Percentiles rank a stretch among this genome's conserved stretches.
Conservation (phyloP, 345 rosid species). For the Brassica incana region DNA sequence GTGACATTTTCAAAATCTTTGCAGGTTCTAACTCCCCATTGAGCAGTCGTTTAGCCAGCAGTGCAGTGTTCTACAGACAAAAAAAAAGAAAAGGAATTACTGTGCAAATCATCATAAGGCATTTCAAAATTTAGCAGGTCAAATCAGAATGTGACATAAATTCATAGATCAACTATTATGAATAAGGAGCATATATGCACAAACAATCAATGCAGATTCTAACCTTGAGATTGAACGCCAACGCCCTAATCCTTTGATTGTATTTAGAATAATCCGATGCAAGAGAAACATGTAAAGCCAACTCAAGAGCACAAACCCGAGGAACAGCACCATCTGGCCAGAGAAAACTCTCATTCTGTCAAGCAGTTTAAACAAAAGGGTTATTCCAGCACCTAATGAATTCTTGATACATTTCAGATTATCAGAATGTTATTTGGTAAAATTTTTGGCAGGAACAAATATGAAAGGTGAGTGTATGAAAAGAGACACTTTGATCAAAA, state of each 20-base stretch:
- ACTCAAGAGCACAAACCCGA: slow-evolving; percentile 77
- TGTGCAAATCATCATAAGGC: background rate
- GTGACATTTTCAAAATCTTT: slow-evolving; percentile 84
- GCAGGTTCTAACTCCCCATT: slow-evolving; percentile 80
- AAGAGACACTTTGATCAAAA: slow-evolving; percentile 8
- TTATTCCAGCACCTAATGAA: background rate
- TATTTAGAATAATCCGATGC: slow-evolving; percentile 78
- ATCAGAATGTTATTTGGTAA: background rate
- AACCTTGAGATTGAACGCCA: slow-evolving; percentile 88
- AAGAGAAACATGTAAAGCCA: slow-evolving; percentile 70
- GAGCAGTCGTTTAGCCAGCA: slow-evolving; percentile 73
- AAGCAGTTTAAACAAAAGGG: slow-evolving; percentile 15
- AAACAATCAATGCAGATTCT: slow-evolving; percentile 26
- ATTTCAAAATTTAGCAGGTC: slow-evolving; percentile 5
- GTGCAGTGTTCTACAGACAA: slow-evolving; percentile 49
- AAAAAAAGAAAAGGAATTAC: background rate
- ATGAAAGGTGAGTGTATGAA: slow-evolving; percentile 9
- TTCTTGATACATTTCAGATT: background rate
- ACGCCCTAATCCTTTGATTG: slow-evolving; percentile 82
- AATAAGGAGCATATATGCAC: slow-evolving; percentile 11
- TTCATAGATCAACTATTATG: slow-evolving; percentile 1
- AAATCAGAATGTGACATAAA: slow-evolving; percentile 10
- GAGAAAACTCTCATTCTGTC: slow-evolving; percentile 40
- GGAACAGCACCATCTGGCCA: slow-evolving; percentile 33
- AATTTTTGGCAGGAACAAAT: background rate